Percentiles rank a stretch among this genome's conserved stretches.
These are phyloP conservation scores for Xylaria sp. DNA, from an alignment of 2,329 filamentous ascomycete genomes.

Conservation along the genomic window DNA sequence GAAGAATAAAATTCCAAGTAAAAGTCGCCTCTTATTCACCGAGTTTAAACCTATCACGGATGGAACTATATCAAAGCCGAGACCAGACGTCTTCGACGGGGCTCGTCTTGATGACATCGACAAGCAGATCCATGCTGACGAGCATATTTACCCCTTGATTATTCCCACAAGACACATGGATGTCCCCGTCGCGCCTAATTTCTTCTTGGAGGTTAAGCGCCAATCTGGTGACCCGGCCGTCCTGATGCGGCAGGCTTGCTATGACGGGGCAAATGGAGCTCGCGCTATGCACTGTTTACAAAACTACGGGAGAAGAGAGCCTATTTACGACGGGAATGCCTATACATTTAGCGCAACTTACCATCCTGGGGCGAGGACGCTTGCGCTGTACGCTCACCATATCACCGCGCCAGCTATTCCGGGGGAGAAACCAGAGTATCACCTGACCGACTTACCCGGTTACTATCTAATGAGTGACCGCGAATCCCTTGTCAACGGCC, in stretches of 20 bases:
- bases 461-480: constrained; percentile 47
- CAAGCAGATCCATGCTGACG: background rate
- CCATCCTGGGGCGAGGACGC: constrained; percentile 24
- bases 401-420: constrained; percentile 47
- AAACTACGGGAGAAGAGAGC: background rate
- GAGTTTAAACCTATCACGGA: background rate
- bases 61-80: background rate
- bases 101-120: background rate
- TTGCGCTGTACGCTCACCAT: constrained; percentile 55
- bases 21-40: background rate
- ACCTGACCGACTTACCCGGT: constrained; percentile 53
- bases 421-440: constrained; percentile 53
- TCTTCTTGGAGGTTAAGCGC: constrained; percentile 15
- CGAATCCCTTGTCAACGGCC: constrained; percentile 51
- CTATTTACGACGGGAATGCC: background rate
- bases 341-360: constrained; percentile 14
- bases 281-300: constrained; percentile 17
- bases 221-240: background rate
- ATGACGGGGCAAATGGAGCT: constrained; percentile 3
- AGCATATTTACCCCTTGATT: background rate
- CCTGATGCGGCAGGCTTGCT: constrained; percentile 7
- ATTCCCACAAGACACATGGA: background rate
- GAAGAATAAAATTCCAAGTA: background rate
- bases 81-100: background rate
- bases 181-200: constrained; percentile 11